A percentile compares a stretch with the other conserved stretches of the same genome.
Evolutionary conservation across 2,329 filamentous ascomycete genomes (phyloP).

Genomic region (Mariannaea sp.): DNA sequence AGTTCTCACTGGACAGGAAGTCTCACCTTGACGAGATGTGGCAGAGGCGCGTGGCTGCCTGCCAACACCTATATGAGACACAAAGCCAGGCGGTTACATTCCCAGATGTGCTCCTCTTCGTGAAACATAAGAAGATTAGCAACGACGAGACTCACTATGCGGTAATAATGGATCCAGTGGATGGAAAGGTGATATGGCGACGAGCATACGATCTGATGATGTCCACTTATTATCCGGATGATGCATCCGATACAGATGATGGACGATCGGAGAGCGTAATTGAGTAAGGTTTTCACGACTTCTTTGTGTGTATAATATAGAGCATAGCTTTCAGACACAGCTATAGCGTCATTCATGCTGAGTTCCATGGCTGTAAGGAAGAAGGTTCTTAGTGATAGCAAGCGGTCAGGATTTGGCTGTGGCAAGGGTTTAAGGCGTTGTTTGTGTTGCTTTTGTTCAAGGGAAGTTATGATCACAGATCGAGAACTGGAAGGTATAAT

Average conservation of each 20-base stretch:
- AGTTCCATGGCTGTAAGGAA: too few relatives aligned
- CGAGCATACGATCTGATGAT: conserved; percentile 27
- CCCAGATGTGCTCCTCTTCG: conserved; percentile 33
- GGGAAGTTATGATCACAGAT: too few relatives aligned
- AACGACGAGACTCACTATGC: conserved; percentile 42
- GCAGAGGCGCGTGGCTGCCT: conserved; percentile 5
- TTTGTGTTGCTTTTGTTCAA: too few relatives aligned
- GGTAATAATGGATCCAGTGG: conserved; percentile 52
- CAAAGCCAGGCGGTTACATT: conserved; percentile 15
- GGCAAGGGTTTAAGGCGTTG: too few relatives aligned
- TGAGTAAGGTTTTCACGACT: neutral
- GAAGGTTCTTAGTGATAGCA: too few relatives aligned
- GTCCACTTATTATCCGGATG: too few relatives aligned
- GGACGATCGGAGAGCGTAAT: neutral
- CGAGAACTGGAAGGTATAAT: too few relatives aligned
- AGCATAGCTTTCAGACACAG: too few relatives aligned
- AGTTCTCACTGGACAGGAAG: conserved; percentile 33
- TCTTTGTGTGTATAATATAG: too few relatives aligned
- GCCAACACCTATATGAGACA: neutral
- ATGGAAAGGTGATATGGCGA: conserved; percentile 49
- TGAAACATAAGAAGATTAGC: conserved; percentile 34
- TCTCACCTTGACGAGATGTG: conserved; percentile 28
- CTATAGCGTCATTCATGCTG: too few relatives aligned
- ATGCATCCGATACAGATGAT: neutral
- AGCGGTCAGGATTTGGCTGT: too few relatives aligned